Conservation (phyloP, 1,284 basidiomycete genomes). For the Moesziomyces sp. region DNA sequence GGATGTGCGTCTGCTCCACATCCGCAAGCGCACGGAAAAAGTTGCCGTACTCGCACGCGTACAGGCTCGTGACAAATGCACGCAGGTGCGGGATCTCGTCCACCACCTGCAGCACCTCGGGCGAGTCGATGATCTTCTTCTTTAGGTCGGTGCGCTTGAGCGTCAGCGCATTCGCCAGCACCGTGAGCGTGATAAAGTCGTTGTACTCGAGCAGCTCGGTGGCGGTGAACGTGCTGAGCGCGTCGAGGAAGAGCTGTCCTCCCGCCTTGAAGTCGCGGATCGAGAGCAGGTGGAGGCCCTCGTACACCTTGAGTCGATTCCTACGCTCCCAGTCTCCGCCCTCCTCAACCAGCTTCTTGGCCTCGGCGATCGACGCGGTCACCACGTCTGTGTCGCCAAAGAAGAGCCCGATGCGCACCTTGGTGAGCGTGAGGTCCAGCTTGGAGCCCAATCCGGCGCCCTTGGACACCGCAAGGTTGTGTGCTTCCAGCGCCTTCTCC, state of each 20-base stretch:
- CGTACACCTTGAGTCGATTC: slow-evolving; percentile 95
- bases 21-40: slow-evolving; percentile 89
- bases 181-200: slow-evolving; percentile 87
- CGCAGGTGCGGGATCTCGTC: slow-evolving; percentile 71
- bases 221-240: slow-evolving; percentile 92
- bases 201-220: slow-evolving; percentile 89
- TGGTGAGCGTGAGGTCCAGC: slow-evolving; percentile 90
- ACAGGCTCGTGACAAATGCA: slow-evolving; percentile 74
- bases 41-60: slow-evolving; percentile 92
- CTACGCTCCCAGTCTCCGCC: slow-evolving; percentile 98
- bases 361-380: slow-evolving; percentile 79
- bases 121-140: slow-evolving; percentile 78
- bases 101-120: slow-evolving; percentile 71
- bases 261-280: slow-evolving; percentile 77
- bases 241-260: slow-evolving; percentile 81
- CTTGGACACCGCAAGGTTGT: slow-evolving; percentile 87
- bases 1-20: slow-evolving; percentile 85
- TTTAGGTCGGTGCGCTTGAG: slow-evolving; percentile 88
- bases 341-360: slow-evolving; percentile 88
- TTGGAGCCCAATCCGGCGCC: slow-evolving; percentile 90
- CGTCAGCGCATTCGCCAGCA: slow-evolving; percentile 81
- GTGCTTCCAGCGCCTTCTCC: slow-evolving; percentile 75
- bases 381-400: slow-evolving; percentile 84
- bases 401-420: slow-evolving; percentile 91
- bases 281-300: slow-evolving; percentile 84